These are phyloP conservation scores for Hirschioporus abietinus DNA, from an alignment of 768 basidiomycete species.

Conservation along the genomic window DNA sequence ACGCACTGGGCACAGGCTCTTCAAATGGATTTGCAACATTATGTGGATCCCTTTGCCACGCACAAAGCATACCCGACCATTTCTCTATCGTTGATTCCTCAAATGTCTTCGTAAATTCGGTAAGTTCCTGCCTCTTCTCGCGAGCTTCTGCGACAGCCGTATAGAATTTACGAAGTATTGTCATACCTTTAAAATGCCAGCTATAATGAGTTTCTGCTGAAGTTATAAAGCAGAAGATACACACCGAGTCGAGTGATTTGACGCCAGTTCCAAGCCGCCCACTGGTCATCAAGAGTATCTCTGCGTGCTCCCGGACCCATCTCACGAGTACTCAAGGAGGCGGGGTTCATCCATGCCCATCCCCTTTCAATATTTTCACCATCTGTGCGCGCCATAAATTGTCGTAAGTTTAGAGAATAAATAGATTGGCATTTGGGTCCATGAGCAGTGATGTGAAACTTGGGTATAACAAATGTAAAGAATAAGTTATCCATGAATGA, in stretches of 20 bases:
- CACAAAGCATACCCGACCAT: neutral
- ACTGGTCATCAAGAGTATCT: constrained; percentile 5
- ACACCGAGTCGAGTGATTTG: constrained; percentile 15
- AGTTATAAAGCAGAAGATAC: no score
- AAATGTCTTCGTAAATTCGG: neutral
- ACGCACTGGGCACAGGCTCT: neutral
- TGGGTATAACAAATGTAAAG: constrained; percentile 19
- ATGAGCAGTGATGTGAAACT: constrained; percentile 19
- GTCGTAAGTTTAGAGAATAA: constrained; percentile 17
- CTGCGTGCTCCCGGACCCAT: neutral
- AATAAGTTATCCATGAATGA: neutral
- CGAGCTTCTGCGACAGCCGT: neutral
- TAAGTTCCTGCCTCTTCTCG: neutral
- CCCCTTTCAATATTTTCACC: constrained; percentile 2
- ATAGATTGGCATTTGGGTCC: constrained; percentile 10
- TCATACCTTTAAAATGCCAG: neutral
- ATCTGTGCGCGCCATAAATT: neutral
- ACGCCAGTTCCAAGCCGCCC: constrained; percentile 2
- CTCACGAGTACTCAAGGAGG: neutral
- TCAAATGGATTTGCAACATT: neutral
- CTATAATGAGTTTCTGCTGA: no score
- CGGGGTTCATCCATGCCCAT: constrained; percentile 3
- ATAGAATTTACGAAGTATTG: constrained; percentile 2
- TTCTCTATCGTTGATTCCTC: neutral
- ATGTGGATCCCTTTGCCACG: neutral